These are phyloP conservation scores for Chenopodium quinoa DNA, from an alignment of 148 eudicot genomes.

Conservation along the genomic window DNA sequence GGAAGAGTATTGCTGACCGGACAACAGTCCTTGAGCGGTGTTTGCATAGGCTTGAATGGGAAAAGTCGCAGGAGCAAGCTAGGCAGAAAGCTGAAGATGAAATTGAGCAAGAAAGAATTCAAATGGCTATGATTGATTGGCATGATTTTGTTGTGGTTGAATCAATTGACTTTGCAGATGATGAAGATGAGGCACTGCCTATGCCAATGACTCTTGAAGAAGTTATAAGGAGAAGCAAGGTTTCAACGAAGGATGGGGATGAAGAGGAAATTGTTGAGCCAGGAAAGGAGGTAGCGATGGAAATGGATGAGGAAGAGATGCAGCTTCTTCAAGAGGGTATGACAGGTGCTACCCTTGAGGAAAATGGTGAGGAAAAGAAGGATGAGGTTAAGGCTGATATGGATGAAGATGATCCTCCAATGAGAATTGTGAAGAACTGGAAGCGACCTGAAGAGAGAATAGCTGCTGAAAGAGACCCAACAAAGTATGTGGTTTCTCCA, in stretches of 20 bases:
- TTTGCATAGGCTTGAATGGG: conserved; percentile 74
- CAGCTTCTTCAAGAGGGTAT: conserved; percentile 82
- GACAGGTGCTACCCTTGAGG: conserved; percentile 66
- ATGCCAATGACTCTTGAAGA: conserved; percentile 86
- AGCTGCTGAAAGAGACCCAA: conserved; percentile 63
- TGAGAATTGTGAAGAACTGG: conserved; percentile 81
- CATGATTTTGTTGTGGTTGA: conserved; percentile 81
- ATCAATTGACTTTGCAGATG: conserved; percentile 68
- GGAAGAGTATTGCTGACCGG: conserved; percentile 54
- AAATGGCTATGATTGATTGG: conserved; percentile 89
- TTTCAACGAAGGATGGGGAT: conserved; percentile 37
- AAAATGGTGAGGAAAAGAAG: conserved; percentile 45
- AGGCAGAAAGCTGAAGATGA: conserved; percentile 83
- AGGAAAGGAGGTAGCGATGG: conserved; percentile 79
- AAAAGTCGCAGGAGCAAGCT: conserved; percentile 75
- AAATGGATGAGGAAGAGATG: conserved; percentile 86
- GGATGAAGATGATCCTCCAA: conserved; percentile 69
- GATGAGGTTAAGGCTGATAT: conserved; percentile 34
- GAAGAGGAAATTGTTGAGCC: conserved; percentile 66
- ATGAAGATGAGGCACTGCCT: conserved; percentile 75
- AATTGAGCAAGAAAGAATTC: conserved; percentile 68
- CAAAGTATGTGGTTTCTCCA: conserved; percentile 68
- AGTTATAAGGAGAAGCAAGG: conserved; percentile 79
- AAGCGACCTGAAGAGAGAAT: conserved; percentile 80
- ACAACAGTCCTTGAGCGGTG: conserved; percentile 71